Evolutionary conservation across 371 early-diverging fungal species (phyloP), one percentile per base, ranked within the genome.

Genomic region (Rhizopus arrhizus): DNA sequence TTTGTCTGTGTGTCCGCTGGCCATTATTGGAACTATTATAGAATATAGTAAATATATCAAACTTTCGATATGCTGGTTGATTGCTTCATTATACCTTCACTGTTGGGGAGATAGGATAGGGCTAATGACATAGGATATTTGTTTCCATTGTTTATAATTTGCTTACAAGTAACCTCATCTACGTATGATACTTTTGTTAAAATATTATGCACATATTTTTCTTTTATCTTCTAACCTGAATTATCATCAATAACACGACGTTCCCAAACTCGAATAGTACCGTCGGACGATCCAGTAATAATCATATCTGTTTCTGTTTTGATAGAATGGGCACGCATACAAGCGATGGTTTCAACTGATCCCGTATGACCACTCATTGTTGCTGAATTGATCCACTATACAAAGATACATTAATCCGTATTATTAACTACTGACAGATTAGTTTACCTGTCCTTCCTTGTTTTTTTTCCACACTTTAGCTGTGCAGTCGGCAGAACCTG

Each of bases 401-500:
- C 15, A 41, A 58, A 32, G 6, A 5, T n/a, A 10, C 2, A 40
- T 41, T n/a, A 43, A 11, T 5, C 13, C 5, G 2, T 43, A 43
- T n/a, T n/a, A 4, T 0, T n/a, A n/a, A 36, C 9, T 9, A 6
- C 11, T 9, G 6, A 6, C n/a, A 15, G 6, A 9, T 52, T 56
- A 28, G 15, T 29, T 36, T 65, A 72, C 77, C 62, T 74, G 53
- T 13, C 73, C 76, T 22, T 31, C 28, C 7, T 13, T 29, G 34
- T 67, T 66, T 36, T 53, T 70, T 56, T 84, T 85, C 95, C 96
- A 95, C 2, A 94, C 67, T 11, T 90, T 82, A 0, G 82, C 85
- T 0, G 93, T 89, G 56, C 80, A 78, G 65, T 95, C 94, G 4
- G 91, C 90, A 5, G 93, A 91, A n/a, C 89, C 95, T 9, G 92